Conservation (phyloP, 208 protist genomes). For the Crithidia expoeki region DNA sequence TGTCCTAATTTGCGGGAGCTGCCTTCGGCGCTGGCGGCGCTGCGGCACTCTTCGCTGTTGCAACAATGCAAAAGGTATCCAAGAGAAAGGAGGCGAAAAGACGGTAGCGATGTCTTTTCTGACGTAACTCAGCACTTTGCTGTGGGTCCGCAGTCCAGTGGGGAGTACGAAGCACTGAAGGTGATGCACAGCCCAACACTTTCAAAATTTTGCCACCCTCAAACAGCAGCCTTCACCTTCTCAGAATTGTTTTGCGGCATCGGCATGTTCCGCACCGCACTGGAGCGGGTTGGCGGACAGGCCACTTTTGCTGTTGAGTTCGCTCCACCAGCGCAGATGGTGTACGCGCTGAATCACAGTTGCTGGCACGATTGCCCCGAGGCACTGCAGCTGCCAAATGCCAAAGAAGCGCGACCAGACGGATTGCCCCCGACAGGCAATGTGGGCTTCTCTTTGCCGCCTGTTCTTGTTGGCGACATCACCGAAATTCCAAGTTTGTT, state of each 20-base stretch:
- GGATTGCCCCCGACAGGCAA: neutral
- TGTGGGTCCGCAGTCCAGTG: too few species aligned
- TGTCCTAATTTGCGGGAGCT: conserved; percentile 29
- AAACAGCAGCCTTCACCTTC: conserved; percentile 55
- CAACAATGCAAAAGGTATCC: neutral
- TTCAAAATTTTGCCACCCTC: too few species aligned
- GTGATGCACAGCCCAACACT: neutral
- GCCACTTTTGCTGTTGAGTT: conserved; percentile 77
- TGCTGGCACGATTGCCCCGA: conserved; percentile 26
- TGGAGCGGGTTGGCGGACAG: conserved; percentile 61
- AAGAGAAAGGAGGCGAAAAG: too few species aligned
- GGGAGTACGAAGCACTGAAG: too few species aligned
- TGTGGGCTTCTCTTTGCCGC: neutral
- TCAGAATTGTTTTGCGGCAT: conserved; percentile 91
- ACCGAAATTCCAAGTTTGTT: conserved; percentile 53
- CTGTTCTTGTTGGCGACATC: conserved; percentile 67
- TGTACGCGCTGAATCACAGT: conserved; percentile 67
- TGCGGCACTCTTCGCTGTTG: conserved; percentile 22
- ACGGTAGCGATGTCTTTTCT: too few species aligned
- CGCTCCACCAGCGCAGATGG: conserved; percentile 38
- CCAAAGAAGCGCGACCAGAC: neutral
- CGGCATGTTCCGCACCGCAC: conserved; percentile 78
- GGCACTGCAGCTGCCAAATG: conserved; percentile 22
- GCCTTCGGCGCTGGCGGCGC: conserved; percentile 36
- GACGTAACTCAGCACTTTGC: too few species aligned